phyloP scores from a whole-genome alignment of 2,329 filamentous ascomycete genomes.

The Diaporthe eres region DNA sequence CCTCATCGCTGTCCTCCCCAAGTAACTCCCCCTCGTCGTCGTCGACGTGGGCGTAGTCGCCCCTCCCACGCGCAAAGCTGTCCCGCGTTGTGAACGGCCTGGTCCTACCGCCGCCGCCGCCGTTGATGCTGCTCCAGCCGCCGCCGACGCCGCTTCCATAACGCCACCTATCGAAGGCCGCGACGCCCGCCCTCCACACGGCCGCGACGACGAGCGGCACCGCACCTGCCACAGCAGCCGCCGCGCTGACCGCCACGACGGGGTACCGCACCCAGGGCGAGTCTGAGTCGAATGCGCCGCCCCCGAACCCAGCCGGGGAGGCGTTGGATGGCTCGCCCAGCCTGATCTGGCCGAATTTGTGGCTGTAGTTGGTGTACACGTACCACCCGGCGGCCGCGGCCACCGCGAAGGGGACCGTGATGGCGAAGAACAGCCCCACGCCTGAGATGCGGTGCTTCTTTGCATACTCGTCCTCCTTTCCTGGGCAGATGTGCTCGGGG shows the following conservation, averaged over 20 bases:
- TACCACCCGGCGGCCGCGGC: conserved; percentile 86
- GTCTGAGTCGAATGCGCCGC: conserved; percentile 74
- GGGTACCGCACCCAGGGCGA: conserved; percentile 86
- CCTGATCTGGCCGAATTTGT: conserved; percentile 92
- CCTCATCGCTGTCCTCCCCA: conserved; percentile 94
- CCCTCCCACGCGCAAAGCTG: conserved; percentile 87
- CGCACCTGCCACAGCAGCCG: conserved; percentile 71
- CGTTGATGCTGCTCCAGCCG: conserved; percentile 58
- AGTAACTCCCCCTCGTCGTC: conserved; percentile 95
- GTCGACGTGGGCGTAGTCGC: conserved; percentile 91
- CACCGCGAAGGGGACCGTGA: conserved; percentile 79
- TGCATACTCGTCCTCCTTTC: conserved; percentile 86
- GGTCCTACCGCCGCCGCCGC: conserved; percentile 65
- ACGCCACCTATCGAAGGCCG: conserved; percentile 61
- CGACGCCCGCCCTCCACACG: conserved; percentile 77
- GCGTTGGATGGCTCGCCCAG: conserved; percentile 75
- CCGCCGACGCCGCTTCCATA: conserved; percentile 51
- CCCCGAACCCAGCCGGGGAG: conserved; percentile 50
- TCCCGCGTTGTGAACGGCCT: conserved; percentile 88
- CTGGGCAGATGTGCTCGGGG: conserved; percentile 75
- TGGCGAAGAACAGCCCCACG: conserved; percentile 86
- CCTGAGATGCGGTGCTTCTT: conserved; percentile 78
- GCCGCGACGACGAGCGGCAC: conserved; percentile 80
- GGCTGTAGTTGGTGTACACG: conserved; percentile 86
- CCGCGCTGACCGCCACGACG: conserved; percentile 78